Conservation (phyloP, 139 green algal species). For the Closterium sp. region DNA sequence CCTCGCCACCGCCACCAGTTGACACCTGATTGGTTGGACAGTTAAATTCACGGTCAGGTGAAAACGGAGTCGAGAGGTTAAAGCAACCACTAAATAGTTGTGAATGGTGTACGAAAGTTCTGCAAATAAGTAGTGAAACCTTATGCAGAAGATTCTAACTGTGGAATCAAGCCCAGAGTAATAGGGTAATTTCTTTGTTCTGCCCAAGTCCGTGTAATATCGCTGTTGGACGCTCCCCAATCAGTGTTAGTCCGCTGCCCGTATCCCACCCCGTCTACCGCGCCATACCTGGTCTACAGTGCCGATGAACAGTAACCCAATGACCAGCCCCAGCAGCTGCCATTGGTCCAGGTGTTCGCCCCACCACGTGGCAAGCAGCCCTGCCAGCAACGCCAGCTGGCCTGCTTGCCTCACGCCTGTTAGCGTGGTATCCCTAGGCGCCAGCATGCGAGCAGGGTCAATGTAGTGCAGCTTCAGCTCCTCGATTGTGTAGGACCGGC, state of each 20-base stretch:
- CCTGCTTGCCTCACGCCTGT: conserved; percentile 17
- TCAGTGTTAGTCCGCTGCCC: too few species aligned
- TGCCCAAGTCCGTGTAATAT: too few species aligned
- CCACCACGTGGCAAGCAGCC: conserved; percentile 60
- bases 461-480: conserved; percentile 89
- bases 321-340: conserved; percentile 54
- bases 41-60: neutral
- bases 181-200: too few species aligned
- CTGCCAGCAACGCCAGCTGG: conserved; percentile 54
- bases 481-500: conserved; percentile 62
- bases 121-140: too few species aligned
- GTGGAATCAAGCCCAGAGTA: too few species aligned
- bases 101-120: too few species aligned
- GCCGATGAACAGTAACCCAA: conserved; percentile 61
- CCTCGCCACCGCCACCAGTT: neutral
- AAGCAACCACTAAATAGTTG: neutral
- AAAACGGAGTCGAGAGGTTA: neutral
- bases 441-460: conserved; percentile 74
- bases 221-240: too few species aligned
- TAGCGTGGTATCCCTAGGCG: conserved; percentile 75
- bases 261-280: too few species aligned
- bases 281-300: conserved; percentile 63
- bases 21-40: neutral
- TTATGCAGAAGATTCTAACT: too few species aligned
- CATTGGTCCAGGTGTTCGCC: conserved; percentile 31